These are phyloP conservation scores for Verticillium dahliae DNA, from an alignment of 2,329 filamentous ascomycete genomes.

Conservation along the genomic window DNA sequence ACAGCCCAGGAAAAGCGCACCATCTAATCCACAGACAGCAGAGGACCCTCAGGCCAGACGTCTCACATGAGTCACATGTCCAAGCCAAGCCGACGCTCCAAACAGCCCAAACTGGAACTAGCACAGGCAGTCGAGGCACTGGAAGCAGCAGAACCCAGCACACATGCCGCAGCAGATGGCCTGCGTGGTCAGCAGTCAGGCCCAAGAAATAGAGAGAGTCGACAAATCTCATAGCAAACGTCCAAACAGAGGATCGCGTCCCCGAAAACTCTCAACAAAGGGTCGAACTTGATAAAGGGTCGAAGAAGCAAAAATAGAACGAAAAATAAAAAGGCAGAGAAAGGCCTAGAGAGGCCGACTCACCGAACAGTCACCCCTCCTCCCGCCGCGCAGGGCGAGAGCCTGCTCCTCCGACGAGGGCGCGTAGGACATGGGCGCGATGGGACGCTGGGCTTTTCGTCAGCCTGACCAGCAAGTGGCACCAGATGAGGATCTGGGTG, in stretches of 20 bases:
- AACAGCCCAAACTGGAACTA: conserved; percentile 8
- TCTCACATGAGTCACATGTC: neutral
- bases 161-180: conserved; percentile 33
- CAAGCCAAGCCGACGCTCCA: neutral
- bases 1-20: neutral
- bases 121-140: conserved; percentile 24
- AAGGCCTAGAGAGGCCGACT: conserved; percentile 5
- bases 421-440: conserved; percentile 23
- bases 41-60: neutral
- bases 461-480: neutral
- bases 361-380: conserved; percentile 26
- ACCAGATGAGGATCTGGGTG: neutral
- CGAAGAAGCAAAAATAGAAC: neutral
- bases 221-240: too few species aligned
- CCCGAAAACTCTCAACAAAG: too few species aligned
- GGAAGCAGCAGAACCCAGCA: conserved; percentile 31
- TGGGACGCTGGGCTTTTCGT: conserved; percentile 18
- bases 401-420: conserved; percentile 13
- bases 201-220: neutral
- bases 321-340: neutral
- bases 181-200: conserved; percentile 11
- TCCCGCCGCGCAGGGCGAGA: conserved; percentile 24
- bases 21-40: neutral
- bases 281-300: too few species aligned
- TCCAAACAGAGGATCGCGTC: too few species aligned